Evolutionary conservation across 148 eudicot genomes (phyloP).

Genomic region (Amaranthus palmeri): DNA sequence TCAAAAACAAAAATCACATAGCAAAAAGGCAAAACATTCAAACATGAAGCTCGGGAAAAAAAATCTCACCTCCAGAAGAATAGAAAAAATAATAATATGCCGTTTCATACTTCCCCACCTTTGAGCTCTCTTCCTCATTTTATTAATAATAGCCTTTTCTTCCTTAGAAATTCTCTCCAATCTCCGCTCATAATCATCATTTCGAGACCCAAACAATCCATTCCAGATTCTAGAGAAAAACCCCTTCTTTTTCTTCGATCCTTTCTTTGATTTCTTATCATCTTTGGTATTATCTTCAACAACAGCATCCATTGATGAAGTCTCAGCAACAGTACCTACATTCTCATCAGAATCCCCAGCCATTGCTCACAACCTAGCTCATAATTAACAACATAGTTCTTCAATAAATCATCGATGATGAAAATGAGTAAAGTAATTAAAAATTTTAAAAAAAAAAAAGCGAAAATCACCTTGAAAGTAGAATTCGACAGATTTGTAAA

Average conservation of each 20-base stretch:
- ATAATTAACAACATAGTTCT: neutral
- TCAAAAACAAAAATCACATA: neutral
- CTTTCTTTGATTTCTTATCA: constrained; percentile 26
- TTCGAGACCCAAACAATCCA: constrained; percentile 44
- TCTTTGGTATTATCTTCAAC: constrained; percentile 27
- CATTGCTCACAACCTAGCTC: constrained; percentile 40
- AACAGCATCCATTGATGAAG: constrained; percentile 22
- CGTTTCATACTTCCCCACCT: constrained; percentile 52
- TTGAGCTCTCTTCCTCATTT: constrained; percentile 62
- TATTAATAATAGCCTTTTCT: constrained; percentile 52
- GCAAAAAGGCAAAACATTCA: neutral
- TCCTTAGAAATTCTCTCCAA: constrained; percentile 69
- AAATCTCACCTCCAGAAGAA: constrained; percentile 59
- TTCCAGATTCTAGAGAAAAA: constrained; percentile 64
- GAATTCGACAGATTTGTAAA: neutral
- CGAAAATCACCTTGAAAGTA: constrained; percentile 18
- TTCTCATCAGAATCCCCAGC: constrained; percentile 52
- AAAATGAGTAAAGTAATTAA: neutral
- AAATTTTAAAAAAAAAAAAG: neutral
- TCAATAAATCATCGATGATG: neutral
- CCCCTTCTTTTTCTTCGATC: constrained; percentile 48
- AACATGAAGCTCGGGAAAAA: neutral
- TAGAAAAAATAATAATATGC: constrained; percentile 53
- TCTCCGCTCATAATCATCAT: constrained; percentile 72
- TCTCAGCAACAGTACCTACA: constrained; percentile 28